Percentiles rank a stretch among this genome's conserved stretches.
These are phyloP conservation scores for Alternaria triticina DNA, from an alignment of 2,329 filamentous ascomycete genomes.

Conservation along the genomic window DNA sequence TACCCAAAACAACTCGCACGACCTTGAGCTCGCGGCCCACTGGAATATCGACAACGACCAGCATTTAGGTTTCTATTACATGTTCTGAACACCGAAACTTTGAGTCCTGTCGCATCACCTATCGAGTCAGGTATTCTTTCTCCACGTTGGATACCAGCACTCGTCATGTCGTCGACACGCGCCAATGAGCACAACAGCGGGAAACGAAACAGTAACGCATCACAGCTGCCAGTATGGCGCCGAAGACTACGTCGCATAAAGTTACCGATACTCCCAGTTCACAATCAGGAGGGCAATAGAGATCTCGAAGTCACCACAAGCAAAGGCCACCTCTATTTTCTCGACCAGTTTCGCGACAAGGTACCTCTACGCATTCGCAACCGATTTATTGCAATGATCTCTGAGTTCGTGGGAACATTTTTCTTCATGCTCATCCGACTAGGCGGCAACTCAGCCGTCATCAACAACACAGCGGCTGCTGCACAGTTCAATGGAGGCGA, in stretches of 20 bases:
- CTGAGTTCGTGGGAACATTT: background rate
- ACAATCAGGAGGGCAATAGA: background rate
- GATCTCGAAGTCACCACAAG: background rate
- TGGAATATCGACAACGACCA: background rate
- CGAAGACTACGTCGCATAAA: background rate
- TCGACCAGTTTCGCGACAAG: background rate
- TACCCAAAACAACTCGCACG: background rate
- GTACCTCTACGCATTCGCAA: background rate
- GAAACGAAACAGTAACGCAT: background rate
- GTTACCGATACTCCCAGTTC: background rate
- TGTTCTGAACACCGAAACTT: background rate
- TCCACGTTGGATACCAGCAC: background rate
- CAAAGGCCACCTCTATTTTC: background rate
- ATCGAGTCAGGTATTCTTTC: background rate
- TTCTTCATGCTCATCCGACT: background rate
- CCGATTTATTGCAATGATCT: background rate
- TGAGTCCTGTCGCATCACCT: background rate
- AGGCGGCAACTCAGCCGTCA: background rate
- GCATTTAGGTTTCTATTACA: background rate
- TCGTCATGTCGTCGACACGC: background rate
- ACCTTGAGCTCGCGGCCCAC: background rate
- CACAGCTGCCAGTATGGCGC: background rate
- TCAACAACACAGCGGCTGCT: background rate
- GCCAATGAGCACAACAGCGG: background rate
- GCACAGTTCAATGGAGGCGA: background rate